phyloP scores from a whole-genome alignment of 805 yeast genomes.

The Tetrapisispora phaffii region DNA sequence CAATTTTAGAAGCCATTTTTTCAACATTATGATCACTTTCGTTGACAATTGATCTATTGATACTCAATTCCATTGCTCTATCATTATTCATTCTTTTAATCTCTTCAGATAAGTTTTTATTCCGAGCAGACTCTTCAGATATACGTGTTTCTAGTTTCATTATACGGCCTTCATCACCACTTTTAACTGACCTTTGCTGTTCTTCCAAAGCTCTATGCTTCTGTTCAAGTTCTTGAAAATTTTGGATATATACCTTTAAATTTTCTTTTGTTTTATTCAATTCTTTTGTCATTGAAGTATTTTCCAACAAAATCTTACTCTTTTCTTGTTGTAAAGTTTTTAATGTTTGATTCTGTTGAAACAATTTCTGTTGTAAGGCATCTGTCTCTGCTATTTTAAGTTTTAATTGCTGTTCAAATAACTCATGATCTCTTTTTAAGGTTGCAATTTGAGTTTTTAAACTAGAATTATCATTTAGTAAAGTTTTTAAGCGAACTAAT shows the following conservation, averaged over 20 bases:
- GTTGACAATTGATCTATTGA: background rate
- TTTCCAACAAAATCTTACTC: conserved; percentile 17
- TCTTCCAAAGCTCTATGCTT: conserved; percentile 34
- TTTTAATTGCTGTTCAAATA: conserved; percentile 28
- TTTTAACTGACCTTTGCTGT: conserved; percentile 13
- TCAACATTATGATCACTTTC: conserved; percentile 10
- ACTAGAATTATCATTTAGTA: conserved; percentile 37
- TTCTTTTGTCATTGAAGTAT: conserved; percentile 20
- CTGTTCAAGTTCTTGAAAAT: conserved; percentile 34
- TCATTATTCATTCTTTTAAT: conserved; percentile 9
- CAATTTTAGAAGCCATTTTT: conserved; percentile 23
- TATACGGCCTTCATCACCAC: conserved; percentile 34
- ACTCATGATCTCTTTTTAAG: conserved; percentile 31
- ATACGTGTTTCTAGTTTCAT: conserved; percentile 30
- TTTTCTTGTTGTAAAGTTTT: conserved; percentile 1
- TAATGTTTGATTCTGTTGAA: conserved; percentile 21
- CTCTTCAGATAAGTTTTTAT: conserved; percentile 22
- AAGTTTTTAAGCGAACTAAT: conserved; percentile 30
- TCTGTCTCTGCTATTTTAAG: conserved; percentile 31
- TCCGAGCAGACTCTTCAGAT: conserved; percentile 25
- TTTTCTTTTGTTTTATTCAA: conserved; percentile 23
- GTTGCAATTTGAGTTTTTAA: conserved; percentile 33
- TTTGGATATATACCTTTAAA: conserved; percentile 15
- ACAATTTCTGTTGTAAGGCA: conserved; percentile 20
- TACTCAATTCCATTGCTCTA: conserved; percentile 7